These are phyloP conservation scores for Xerocomus cyaneibrunnescens DNA, from an alignment of 1,284 basidiomycete genomes.

Conservation along the genomic window DNA sequence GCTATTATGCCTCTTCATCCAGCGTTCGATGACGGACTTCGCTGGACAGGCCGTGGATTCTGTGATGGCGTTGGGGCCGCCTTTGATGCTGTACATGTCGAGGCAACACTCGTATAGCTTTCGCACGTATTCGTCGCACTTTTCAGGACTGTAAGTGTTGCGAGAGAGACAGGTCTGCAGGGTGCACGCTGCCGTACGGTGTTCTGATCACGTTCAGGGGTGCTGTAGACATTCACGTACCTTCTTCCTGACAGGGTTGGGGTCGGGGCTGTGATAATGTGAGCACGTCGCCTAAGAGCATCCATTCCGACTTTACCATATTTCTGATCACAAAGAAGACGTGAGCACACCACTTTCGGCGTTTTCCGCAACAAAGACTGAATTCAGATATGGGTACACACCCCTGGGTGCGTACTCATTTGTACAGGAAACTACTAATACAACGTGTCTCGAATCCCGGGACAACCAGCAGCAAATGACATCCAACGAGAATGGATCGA, in stretches of 20 bases:
- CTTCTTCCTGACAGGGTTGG: conserved; percentile 35
- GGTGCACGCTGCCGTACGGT: conserved; percentile 48
- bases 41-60: conserved; percentile 66
- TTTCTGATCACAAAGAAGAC: not conserved
- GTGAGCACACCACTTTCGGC: conserved; percentile 1
- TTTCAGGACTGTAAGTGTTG: conserved; percentile 63
- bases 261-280: not conserved
- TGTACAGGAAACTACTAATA: conserved; percentile 1
- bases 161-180: conserved; percentile 62
- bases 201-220: not conserved
- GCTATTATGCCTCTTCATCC: conserved; percentile 45
- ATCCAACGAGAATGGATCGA: not conserved
- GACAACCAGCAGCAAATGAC: conserved; percentile 4
- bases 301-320: not conserved
- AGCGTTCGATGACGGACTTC: conserved; percentile 51
- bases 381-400: conserved; percentile 4
- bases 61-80: conserved; percentile 5
- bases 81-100: conserved; percentile 50
- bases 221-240: conserved; percentile 14
- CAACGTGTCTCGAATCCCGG: conserved; percentile 8
- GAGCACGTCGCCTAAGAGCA: not conserved
- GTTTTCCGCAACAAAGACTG: conserved; percentile 1
- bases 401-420: not conserved
- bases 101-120: conserved; percentile 33
- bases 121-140: conserved; percentile 52